Evolutionary conservation across 371 early-diverging fungal genomes (phyloP), one percentile per base, ranked within the genome.

Genomic region (Syncephalis fuscata): DNA sequence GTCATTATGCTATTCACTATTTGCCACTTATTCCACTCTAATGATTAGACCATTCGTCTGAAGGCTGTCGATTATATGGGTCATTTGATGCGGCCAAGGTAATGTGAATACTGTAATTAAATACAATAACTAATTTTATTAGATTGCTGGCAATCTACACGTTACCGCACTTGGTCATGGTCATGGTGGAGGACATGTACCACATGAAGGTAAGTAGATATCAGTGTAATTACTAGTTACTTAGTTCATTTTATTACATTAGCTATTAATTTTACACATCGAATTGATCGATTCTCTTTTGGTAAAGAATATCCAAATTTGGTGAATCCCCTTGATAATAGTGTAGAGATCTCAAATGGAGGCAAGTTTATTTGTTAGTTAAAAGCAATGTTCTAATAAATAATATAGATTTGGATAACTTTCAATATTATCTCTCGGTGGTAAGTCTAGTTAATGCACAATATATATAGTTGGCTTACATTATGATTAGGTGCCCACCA

Each of bases 251-350:
- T 19, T 7, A 48, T 41, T 39, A 38, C 21, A 1, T 3, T 63
- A 85, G 83, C 73, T 36, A 65, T 92, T 58, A 94, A 94, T 62
- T 89, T 94, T 53, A 90, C 93, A 0, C 95, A 94, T 61, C 75
- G 82, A 20, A 83, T 94, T 45, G 87, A 90, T 59, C 76, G 82
- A 56, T 68, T 94, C 24, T 88, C 90, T 0, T 94, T 91, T 68
- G 95, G 93, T 19, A 59, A 62, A 15, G 55, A 77, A 22, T 92
- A 89, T 54, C 88, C 91, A 2, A 76, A 71, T 20, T 67, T 90
- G 15, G 64, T 76, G 32, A 92, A 92, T 56, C 95, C 95, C 36
- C 65, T 94, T n/a, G 89, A 90, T 60, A 64, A 76, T 44, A 82
- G 79, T 36, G 60, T 82, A 20, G 85, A 87, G 52, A 52, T 77